phyloP scores from a whole-genome alignment of 768 basidiomycete genomes.

The Mycena haematopus region DNA sequence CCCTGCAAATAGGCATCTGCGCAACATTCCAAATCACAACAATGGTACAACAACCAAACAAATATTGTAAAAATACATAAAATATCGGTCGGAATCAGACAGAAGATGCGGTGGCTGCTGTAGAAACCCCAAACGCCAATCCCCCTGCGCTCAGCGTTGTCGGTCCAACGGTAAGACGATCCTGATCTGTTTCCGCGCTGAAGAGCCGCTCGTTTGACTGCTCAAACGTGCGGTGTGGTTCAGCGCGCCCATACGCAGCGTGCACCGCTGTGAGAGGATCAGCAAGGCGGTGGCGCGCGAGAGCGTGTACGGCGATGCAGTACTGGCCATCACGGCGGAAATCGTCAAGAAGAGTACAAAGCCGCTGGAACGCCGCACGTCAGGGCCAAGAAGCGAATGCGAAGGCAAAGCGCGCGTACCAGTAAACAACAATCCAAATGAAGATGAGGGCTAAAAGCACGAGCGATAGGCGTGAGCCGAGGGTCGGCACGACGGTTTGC shows the following conservation, averaged over 20 bases:
- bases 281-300: conserved; percentile 21
- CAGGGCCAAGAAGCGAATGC: neutral
- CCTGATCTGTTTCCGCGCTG: conserved; percentile 24
- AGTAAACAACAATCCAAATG: conserved; percentile 9
- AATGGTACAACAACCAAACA: neutral
- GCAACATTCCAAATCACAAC: too few relatives aligned
- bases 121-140: conserved; percentile 25
- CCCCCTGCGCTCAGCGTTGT: conserved; percentile 20
- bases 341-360: conserved; percentile 15
- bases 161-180: conserved; percentile 23
- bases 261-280: conserved; percentile 25
- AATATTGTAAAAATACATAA: neutral
- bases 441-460: conserved; percentile 11
- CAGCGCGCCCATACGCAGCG: conserved; percentile 23
- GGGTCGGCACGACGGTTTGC: conserved; percentile 8
- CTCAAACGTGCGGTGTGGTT: conserved; percentile 28
- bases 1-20: too few relatives aligned
- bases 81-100: neutral
- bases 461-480: conserved; percentile 16
- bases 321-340: conserved; percentile 11
- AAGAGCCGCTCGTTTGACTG: conserved; percentile 14
- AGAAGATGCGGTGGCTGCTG: conserved; percentile 7
- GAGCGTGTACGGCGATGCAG: conserved; percentile 25
- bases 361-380: conserved; percentile 1
- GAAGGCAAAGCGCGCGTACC: neutral